Percentiles rank a stretch among this genome's conserved stretches.
phyloP scores from a whole-genome alignment of 805 yeast genomes.

The Helenozyma rhizophorensis region DNA sequence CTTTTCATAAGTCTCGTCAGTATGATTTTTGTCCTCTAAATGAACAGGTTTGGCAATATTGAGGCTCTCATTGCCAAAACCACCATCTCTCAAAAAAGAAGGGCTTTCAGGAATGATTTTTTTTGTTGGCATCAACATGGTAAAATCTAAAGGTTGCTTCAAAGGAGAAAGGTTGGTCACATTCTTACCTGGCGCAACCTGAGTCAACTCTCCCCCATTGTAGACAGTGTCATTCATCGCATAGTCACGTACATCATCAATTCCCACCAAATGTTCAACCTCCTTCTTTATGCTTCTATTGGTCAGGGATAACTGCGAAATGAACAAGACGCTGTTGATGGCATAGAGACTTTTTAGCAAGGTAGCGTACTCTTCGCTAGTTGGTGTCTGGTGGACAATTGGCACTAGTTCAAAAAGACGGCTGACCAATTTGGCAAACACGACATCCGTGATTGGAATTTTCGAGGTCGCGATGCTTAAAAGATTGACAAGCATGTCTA shows the following conservation, averaged over 20 bases:
- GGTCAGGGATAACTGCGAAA: conserved; percentile 22
- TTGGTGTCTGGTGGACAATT: conserved; percentile 27
- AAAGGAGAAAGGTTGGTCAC: conserved; percentile 23
- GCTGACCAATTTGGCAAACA: conserved; percentile 21
- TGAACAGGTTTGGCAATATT: background rate
- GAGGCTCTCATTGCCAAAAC: background rate
- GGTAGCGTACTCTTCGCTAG: conserved; percentile 18
- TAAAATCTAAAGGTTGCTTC: conserved; percentile 28
- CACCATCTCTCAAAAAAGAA: no score
- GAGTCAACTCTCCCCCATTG: conserved; percentile 25
- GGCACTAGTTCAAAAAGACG: conserved; percentile 30
- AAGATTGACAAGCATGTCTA: conserved; percentile 24
- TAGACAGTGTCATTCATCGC: conserved; percentile 12
- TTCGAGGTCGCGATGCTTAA: conserved; percentile 22
- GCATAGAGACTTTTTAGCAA: conserved; percentile 25
- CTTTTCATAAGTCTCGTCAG: background rate
- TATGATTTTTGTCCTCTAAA: no score
- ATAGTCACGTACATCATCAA: conserved; percentile 20
- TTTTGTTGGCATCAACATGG: conserved; percentile 25
- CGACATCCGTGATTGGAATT: conserved; percentile 32
- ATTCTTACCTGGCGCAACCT: conserved; percentile 20
- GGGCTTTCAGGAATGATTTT: conserved; percentile 7
- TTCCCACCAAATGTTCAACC: conserved; percentile 29
- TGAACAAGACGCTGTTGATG: conserved; percentile 25
- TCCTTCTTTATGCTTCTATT: conserved; percentile 23